Conservation (phyloP, 2,329 filamentous ascomycete genomes). For the Corynespora cassiicola region DNA sequence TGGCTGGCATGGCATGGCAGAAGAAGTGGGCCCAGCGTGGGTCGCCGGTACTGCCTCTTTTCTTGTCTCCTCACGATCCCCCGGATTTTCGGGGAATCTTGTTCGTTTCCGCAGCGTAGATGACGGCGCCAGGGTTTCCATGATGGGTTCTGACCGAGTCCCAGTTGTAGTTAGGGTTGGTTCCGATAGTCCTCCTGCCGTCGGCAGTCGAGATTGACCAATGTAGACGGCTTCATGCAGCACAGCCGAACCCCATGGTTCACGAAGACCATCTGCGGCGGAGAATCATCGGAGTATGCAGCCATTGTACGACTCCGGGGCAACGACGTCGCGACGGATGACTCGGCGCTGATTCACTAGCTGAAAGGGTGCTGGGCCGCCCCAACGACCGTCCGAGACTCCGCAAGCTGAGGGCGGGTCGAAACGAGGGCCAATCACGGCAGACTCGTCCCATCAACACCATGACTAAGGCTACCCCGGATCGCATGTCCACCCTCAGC, state of each 20-base stretch:
- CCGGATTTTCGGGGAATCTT: background rate
- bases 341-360: conserved; percentile 16
- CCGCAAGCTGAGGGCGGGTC: conserved; percentile 9
- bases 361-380: too few species aligned
- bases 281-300: too few species aligned
- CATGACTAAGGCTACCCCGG: conserved; percentile 11
- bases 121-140: conserved; percentile 13
- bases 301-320: too few species aligned
- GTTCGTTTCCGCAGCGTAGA: background rate
- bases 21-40: too few species aligned
- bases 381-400: conserved; percentile 20
- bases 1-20: too few species aligned
- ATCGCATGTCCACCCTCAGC: background rate
- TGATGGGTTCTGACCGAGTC: conserved; percentile 9
- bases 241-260: conserved; percentile 5
- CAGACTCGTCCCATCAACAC: conserved; percentile 2
- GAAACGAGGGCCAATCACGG: conserved; percentile 30
- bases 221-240: conserved; percentile 4
- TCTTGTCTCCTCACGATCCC: too few species aligned
- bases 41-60: too few species aligned
- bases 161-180: too few species aligned
- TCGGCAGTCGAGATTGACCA: background rate
- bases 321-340: too few species aligned
- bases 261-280: too few species aligned
- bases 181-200: too few species aligned